Conservation (phyloP, 2,329 filamentous ascomycete species). For the Thelonectria discophora region DNA sequence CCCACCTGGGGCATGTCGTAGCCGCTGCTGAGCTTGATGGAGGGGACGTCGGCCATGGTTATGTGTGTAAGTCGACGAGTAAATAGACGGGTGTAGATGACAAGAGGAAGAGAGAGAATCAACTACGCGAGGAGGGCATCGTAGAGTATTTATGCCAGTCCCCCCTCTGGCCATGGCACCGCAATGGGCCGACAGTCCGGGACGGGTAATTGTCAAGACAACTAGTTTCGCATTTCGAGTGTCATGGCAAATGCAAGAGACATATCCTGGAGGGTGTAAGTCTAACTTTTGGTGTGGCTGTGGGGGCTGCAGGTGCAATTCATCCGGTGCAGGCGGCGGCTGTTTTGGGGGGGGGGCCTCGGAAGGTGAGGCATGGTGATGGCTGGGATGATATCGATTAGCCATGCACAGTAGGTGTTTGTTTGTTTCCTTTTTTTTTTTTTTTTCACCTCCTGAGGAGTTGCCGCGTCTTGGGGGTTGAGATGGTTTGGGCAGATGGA, state of each 20-base stretch:
- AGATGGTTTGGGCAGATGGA: too few relatives aligned
- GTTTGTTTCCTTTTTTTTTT: too few relatives aligned
- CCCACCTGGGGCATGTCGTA: constrained; percentile 78
- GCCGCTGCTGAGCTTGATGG: constrained; percentile 71
- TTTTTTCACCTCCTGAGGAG: too few relatives aligned
- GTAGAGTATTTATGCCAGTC: constrained; percentile 27
- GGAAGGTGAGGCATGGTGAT: background rate
- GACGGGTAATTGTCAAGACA: background rate
- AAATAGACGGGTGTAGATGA: constrained; percentile 14
- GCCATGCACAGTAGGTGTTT: too few relatives aligned
- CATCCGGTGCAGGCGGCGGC: constrained; percentile 36
- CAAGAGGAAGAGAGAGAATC: constrained; percentile 12
- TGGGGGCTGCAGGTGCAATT: constrained; percentile 30
- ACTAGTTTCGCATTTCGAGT: constrained; percentile 2
- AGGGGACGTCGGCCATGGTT: constrained; percentile 51
- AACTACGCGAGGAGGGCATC: constrained; percentile 10
- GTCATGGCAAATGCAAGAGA: constrained; percentile 12
- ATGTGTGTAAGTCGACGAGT: constrained; percentile 19
- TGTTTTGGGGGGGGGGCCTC: constrained; percentile 9
- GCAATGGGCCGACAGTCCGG: constrained; percentile 19
- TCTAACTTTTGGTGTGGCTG: constrained; percentile 34
- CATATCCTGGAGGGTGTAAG: constrained; percentile 6
- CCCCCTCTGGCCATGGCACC: constrained; percentile 29
- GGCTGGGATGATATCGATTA: background rate
- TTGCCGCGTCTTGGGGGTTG: too few relatives aligned